These are phyloP conservation scores for Grosmannia serpens DNA, from an alignment of 2,329 filamentous ascomycete species.

Conservation along the genomic window DNA sequence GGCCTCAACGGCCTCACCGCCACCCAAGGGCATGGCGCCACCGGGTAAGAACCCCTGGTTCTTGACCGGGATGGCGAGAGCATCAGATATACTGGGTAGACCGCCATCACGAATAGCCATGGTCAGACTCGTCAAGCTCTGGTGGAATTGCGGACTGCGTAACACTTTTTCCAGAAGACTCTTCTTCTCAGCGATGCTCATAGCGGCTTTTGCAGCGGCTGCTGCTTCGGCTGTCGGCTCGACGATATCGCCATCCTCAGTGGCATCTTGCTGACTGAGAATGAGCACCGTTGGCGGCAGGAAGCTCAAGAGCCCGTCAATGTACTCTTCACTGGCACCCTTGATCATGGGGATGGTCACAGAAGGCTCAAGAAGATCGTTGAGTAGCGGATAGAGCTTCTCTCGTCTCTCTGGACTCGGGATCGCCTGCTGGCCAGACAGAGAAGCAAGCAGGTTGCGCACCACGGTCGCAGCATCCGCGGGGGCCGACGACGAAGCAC, in stretches of 20 bases:
- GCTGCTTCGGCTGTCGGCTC: constrained; percentile 59
- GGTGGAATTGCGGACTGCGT: constrained; percentile 80
- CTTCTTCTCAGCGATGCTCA: constrained; percentile 69
- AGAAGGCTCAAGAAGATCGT: constrained; percentile 69
- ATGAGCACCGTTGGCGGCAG: constrained; percentile 71
- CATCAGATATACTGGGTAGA: constrained; percentile 79
- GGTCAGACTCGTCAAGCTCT: constrained; percentile 75
- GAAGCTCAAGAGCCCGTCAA: constrained; percentile 65
- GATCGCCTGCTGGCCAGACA: constrained; percentile 43
- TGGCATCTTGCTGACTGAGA: constrained; percentile 56
- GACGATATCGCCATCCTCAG: constrained; percentile 33
- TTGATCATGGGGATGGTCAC: constrained; percentile 71
- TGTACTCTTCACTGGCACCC: constrained; percentile 46
- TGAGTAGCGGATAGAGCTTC: constrained; percentile 69
- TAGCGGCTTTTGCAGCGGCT: constrained; percentile 61
- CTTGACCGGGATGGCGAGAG: constrained; percentile 65
- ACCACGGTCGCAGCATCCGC: constrained; percentile 67
- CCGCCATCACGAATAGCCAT: constrained; percentile 84
- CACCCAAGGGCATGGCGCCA: constrained; percentile 70
- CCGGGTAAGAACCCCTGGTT: constrained; percentile 75
- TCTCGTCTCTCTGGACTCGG: constrained; percentile 34
- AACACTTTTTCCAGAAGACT: constrained; percentile 70
- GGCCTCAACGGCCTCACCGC: constrained; percentile 77
- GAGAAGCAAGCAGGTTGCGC: constrained; percentile 77
- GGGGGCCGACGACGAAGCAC: constrained; percentile 45